Conservation (phyloP, 2,329 filamentous ascomycete genomes). For the Dothideomycetes sp. region DNA sequence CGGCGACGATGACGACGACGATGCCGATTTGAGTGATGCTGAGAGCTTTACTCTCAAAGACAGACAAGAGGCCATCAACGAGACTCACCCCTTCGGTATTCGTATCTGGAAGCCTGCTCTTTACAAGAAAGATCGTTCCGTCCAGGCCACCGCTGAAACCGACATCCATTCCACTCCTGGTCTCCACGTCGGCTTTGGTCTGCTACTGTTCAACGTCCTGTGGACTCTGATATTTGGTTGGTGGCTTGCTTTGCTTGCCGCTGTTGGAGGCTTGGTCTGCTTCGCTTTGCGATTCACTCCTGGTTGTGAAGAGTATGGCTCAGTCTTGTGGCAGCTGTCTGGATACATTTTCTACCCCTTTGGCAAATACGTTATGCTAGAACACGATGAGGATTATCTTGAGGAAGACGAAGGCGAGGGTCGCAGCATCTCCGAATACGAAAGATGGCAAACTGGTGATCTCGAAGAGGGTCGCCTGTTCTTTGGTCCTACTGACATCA, state of each 20-base stretch:
- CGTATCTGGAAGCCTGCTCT: slow-evolving; percentile 97
- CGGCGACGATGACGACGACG: slow-evolving; percentile 47
- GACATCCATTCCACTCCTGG: slow-evolving; percentile 95
- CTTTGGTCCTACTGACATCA: slow-evolving; percentile 67
- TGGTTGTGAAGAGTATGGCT: slow-evolving; percentile 77
- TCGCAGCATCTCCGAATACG: slow-evolving; percentile 94
- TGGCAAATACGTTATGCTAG: slow-evolving; percentile 86
- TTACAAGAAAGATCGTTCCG: slow-evolving; percentile 95
- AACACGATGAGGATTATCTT: slow-evolving; percentile 87
- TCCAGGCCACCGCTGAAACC: slow-evolving; percentile 89
- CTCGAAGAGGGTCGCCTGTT: slow-evolving; percentile 92
- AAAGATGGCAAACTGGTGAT: slow-evolving; percentile 97
- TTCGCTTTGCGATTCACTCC: slow-evolving; percentile 67
- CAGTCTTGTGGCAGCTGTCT: slow-evolving; percentile 72
- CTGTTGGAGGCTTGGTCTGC: slow-evolving; percentile 66
- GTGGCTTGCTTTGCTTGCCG: slow-evolving; percentile 79
- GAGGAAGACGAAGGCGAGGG: slow-evolving; percentile 95
- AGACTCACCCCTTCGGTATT: slow-evolving; percentile 97
- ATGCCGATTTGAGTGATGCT: slow-evolving; percentile 72
- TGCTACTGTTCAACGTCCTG: slow-evolving; percentile 77
- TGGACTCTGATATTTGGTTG: slow-evolving; percentile 93
- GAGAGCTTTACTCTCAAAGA: slow-evolving; percentile 98
- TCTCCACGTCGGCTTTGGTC: slow-evolving; percentile 71
- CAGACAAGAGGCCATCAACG: slow-evolving; percentile 93
- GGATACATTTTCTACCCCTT: slow-evolving; percentile 92